A percentile compares a stretch with the other conserved stretches of the same genome.
These are phyloP conservation scores for Fonsecaea pedrosoi DNA, from an alignment of 2,329 filamentous ascomycete genomes.

Conservation along the genomic window DNA sequence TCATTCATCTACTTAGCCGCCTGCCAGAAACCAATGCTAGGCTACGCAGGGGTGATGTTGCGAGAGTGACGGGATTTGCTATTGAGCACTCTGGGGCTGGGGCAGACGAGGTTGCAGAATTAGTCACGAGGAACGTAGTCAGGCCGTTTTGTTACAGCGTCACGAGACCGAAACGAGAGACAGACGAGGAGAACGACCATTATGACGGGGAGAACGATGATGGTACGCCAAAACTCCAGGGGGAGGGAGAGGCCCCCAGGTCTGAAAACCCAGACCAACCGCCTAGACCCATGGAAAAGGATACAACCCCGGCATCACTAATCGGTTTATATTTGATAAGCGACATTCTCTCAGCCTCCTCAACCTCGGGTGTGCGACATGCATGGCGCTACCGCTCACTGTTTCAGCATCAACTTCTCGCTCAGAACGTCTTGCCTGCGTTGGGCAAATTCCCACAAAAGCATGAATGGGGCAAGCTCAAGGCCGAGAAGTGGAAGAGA, in stretches of 20 bases:
- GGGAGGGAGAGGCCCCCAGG: background rate
- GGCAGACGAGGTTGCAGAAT: slow-evolving; percentile 87
- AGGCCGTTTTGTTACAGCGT: slow-evolving; percentile 74
- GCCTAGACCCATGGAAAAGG: slow-evolving; percentile 49
- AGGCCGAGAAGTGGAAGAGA: slow-evolving; percentile 83
- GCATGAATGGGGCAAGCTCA: slow-evolving; percentile 78
- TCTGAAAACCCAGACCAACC: background rate
- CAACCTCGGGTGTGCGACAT: slow-evolving; percentile 77
- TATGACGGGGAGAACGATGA: slow-evolving; percentile 40
- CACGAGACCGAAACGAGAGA: slow-evolving; percentile 44
- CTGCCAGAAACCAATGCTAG: slow-evolving; percentile 77
- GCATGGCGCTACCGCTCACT: slow-evolving; percentile 86
- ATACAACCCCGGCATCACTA: slow-evolving; percentile 75
- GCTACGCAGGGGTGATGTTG: slow-evolving; percentile 83
- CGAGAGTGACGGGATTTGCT: slow-evolving; percentile 83
- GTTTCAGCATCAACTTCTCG: slow-evolving; percentile 67
- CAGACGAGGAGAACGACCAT: slow-evolving; percentile 37
- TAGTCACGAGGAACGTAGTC: slow-evolving; percentile 82
- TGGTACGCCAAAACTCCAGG: background rate
- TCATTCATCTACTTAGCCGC: slow-evolving; percentile 81
- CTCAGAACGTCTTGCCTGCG: slow-evolving; percentile 72
- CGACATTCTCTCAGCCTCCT: slow-evolving; percentile 80
- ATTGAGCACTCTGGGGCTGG: slow-evolving; percentile 85
- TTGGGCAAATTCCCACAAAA: slow-evolving; percentile 76
- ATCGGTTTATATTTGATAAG: slow-evolving; percentile 81